A percentile compares a stretch with the other conserved stretches of the same genome.
Evolutionary conservation across 306 rosid genomes (phyloP).

Genomic region (Dryas octopetala): DNA sequence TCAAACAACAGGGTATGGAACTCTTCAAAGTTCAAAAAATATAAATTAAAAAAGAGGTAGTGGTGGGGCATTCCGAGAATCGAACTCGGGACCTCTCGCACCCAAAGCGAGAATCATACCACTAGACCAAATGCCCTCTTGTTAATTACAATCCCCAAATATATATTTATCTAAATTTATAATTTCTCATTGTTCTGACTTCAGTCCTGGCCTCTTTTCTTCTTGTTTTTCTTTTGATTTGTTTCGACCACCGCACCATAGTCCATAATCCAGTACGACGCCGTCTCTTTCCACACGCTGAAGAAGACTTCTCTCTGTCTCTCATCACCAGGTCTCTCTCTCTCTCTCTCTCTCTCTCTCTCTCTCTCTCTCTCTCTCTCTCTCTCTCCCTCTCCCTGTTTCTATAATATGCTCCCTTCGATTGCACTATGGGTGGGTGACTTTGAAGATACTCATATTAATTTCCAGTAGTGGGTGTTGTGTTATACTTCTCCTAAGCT

Average conservation of each 20-base stretch:
- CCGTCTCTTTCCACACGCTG: neutral
- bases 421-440: neutral
- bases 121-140: slow-evolving; percentile 19
- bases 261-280: neutral
- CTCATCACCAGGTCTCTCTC: neutral
- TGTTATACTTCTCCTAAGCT: neutral
- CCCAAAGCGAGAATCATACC: slow-evolving; percentile 28
- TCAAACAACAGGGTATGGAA: no score
- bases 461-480: neutral
- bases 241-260: neutral
- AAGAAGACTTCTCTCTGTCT: neutral
- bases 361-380: neutral
- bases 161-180: no score
- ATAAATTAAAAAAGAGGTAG: neutral
- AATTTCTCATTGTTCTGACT: neutral
- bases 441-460: neutral
- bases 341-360: neutral
- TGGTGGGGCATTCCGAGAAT: slow-evolving; percentile 22
- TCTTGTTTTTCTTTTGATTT: neutral
- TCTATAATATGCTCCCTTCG: neutral
- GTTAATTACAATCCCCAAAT: neutral
- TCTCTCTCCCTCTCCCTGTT: neutral
- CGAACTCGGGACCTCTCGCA: slow-evolving; percentile 25
- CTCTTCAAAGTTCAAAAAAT: neutral
- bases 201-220: neutral